A percentile compares a stretch with the other conserved stretches of the same genome.
Evolutionary conservation across 179 eudicot genomes (phyloP).

Genomic region (Silene coronaria): DNA sequence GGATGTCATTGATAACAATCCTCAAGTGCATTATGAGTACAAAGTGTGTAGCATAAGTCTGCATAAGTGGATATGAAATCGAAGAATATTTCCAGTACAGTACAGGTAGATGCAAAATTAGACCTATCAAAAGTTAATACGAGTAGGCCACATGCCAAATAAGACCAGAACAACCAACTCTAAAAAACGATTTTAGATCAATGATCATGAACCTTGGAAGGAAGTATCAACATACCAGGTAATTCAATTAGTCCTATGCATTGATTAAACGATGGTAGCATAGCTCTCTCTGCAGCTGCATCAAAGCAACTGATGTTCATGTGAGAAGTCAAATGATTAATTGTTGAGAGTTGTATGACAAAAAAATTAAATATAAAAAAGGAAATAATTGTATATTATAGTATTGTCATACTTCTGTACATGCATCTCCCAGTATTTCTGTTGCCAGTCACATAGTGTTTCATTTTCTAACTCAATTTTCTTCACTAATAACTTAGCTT

Average conservation of each 20-base stretch:
- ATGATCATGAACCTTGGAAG: neutral
- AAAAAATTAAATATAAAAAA: neutral
- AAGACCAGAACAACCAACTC: neutral
- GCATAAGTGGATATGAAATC: neutral
- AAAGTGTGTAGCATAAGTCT: no score
- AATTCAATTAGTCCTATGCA: slow-evolving; percentile 50
- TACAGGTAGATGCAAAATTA: neutral
- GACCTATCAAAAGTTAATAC: neutral
- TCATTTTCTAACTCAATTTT: slow-evolving; percentile 26
- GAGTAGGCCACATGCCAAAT: neutral
- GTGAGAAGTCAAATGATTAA: slow-evolving; percentile 24
- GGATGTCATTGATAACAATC: slow-evolving; percentile 7
- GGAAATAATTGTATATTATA: neutral
- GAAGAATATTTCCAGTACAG: neutral
- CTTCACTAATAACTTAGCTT: slow-evolving; percentile 20
- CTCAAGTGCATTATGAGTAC: neutral
- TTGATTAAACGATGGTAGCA: slow-evolving; percentile 60
- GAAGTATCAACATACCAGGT: slow-evolving; percentile 46
- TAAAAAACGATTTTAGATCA: neutral
- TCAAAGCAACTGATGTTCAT: slow-evolving; percentile 68
- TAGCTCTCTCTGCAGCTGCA: slow-evolving; percentile 78
- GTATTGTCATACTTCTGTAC: slow-evolving; percentile 60
- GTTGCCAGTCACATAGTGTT: slow-evolving; percentile 53
- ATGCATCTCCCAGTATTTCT: slow-evolving; percentile 83
- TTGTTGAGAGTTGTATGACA: neutral